Base-by-base conservation (phyloP, 257 asterid species). In the Solanum pimpinellifolium region DNA sequence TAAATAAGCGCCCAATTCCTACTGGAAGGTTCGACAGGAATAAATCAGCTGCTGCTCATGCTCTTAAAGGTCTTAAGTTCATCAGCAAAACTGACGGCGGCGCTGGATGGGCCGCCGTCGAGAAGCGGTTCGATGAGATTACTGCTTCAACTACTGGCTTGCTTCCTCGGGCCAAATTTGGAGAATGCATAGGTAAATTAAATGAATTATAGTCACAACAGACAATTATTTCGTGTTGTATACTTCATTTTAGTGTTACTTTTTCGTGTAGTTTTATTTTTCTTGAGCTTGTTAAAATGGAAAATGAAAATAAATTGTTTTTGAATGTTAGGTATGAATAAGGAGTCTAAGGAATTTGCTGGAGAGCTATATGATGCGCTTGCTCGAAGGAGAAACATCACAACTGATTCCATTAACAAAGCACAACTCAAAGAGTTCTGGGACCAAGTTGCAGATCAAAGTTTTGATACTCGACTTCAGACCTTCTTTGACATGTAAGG, bases 401-500 rank as follows among this genome's bases (percentile, higher is more conserved):
- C 90, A 86, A 92, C 93, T 8, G 98, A 89, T 74, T 93, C 95
- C 5, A 91, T 96, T 49, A 90, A 90, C 27, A 93, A 92, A 89
- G 76, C 85, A 4, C 97, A 94, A 91, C 90, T 96, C 66, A 92
- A 86, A 81, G 99, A 94, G 14, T 96, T 93, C 72, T 96, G 98
- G 98, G 96, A 96, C 4, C 98, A 94, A 89, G 87, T 96, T 47
- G 89, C 96, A 0, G 98, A 96, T 85, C 98, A 96, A 80, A 94
- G 99, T 46, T 96, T 96, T 83, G 99, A 96, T 88, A 92, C 94
- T 65, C 91, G 99, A 6, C 99, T 96, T 52, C 95, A 94, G 86
- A 96, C 99, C 7, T 96, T 96, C 88, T 96, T 96, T 73, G 98
- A 96, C 93, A 96, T 96, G 98, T 96, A 91, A 92, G 87, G 3